Base-by-base conservation (phyloP, 2,329 filamentous ascomycete genomes). In the Tolypocladium pustulatum region DNA sequence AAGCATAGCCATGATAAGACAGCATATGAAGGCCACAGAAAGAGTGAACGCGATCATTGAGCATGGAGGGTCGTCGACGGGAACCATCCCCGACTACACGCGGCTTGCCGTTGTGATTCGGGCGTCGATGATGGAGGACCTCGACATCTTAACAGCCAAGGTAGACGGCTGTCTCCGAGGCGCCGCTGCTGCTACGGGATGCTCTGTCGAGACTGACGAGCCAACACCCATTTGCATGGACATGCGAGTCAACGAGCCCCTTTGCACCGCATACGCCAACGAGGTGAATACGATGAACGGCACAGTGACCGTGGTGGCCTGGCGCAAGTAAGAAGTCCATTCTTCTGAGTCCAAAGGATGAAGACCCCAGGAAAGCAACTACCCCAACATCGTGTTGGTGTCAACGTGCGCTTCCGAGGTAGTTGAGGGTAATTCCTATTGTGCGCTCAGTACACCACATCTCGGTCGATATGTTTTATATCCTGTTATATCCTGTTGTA, bases 301-400 rank as follows among this genome's bases (percentile, higher is more conserved):
- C 46, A 4, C 46, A 12, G 37, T 40, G 36, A 30, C 22, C 13
- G 53, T 55, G 7, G 53, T 55, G 9, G 53, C 53, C 36, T n/a
- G 40, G 22, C 15, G 75, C 64, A 63, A 67, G 52, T 65, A 69
- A n/a, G n/a, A n/a, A n/a, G n/a, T n/a, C n/a, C n/a, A n/a, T n/a
- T n/a, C n/a, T n/a, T n/a, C n/a, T n/a, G n/a, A n/a, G n/a, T n/a
- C n/a, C n/a, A n/a, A n/a, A n/a, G n/a, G n/a, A n/a, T n/a, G n/a
- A n/a, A n/a, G n/a, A n/a, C n/a, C n/a, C n/a, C n/a, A n/a, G n/a
- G n/a, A n/a, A n/a, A n/a, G n/a, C n/a, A n/a, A n/a, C n/a, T n/a
- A n/a, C n/a, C n/a, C n/a, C n/a, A n/a, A n/a, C n/a, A n/a, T n/a
- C n/a, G n/a, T n/a, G n/a, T n/a, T n/a, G n/a, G n/a, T n/a, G n/a